Evolutionary conservation across 768 basidiomycete species (phyloP), one percentile per base, ranked within the genome.

Genomic region (Gymnopilus dilepis): DNA sequence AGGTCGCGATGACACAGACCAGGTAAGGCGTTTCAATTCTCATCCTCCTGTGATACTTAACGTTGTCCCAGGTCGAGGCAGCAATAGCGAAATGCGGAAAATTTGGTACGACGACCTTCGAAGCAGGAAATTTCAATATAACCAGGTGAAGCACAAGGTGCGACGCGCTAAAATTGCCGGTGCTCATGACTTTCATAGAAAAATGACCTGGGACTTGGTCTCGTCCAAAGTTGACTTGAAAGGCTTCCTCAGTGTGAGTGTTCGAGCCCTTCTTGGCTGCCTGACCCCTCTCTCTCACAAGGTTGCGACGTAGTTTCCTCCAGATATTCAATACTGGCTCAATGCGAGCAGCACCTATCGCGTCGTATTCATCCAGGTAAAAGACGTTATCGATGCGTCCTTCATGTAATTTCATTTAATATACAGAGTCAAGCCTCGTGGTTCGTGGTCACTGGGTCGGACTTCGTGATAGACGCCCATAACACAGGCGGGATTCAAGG

Each of bases 311-410:
- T 40, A 86, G 85, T 87, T 86, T 69, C 68, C 77, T 13, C 84
- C 84, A 8, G 76, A 86, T 66, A 76, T 86, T 37, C 69, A 84
- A 48, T 86, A 76, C 65, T 86, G 86, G 86, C 73, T 86, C 55
- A 73, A 87, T 59, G 68, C 80, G 37, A 74, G 75, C 43, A 84
- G 82, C 65, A 87, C 86, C 1, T 86, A 83, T 68, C 79, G 84
- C 22, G 85, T 85, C n/a, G 82, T 87, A 24, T 86, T 84, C 68
- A 84, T 87, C 58, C 86, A 86, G 74, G 84, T 82, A 19, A 9
- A 17, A 21, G 2, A 30, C 6, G 17, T 19, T 62, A 3, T 19
- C 11, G 19, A 12, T 55, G 47, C 1, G 48, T 34, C 1, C 11
- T 21, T 5, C 33, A 12, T 7, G 26, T 12, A 57, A 9, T 21